phyloP scores from a whole-genome alignment of 129 eudicot genomes.

The Arctium lappa region DNA sequence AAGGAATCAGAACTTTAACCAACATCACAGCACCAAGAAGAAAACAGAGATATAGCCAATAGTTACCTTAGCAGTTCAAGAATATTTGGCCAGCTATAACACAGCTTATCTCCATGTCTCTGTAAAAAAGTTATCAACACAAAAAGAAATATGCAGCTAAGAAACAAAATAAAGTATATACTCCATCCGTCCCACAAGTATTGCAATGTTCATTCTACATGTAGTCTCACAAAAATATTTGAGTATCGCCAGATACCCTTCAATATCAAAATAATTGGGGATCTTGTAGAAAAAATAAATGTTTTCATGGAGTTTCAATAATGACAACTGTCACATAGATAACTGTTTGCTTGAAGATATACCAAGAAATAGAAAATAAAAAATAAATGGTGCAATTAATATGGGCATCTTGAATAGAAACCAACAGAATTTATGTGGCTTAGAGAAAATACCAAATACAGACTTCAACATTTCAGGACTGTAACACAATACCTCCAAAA shows the following conservation, averaged over 20 bases:
- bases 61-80: conserved; percentile 88
- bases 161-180: conserved; percentile 10
- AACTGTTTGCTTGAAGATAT: not conserved
- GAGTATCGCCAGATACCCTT: not conserved
- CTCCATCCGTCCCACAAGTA: conserved; percentile 1
- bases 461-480: conserved; percentile 1
- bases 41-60: conserved; percentile 10
- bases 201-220: not conserved
- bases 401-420: not conserved
- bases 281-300: not conserved
- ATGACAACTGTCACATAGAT: not conserved
- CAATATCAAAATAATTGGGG: not conserved
- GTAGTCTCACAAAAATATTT: not conserved
- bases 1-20: conserved; percentile 20
- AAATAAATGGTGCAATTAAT: not conserved
- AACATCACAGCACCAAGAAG: not conserved
- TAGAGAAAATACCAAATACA: conserved; percentile 10
- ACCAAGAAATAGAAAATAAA: not conserved
- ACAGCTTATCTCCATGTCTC: conserved; percentile 91
- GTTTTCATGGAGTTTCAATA: not conserved
- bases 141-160: conserved; percentile 10
- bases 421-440: not conserved
- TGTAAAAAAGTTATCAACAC: conserved; percentile 24
- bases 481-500: conserved; percentile 66
- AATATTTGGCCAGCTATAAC: conserved; percentile 88